These are phyloP conservation scores for Kurtzmaniella cleridarum DNA, from an alignment of 805 yeast species.

Conservation along the genomic window DNA sequence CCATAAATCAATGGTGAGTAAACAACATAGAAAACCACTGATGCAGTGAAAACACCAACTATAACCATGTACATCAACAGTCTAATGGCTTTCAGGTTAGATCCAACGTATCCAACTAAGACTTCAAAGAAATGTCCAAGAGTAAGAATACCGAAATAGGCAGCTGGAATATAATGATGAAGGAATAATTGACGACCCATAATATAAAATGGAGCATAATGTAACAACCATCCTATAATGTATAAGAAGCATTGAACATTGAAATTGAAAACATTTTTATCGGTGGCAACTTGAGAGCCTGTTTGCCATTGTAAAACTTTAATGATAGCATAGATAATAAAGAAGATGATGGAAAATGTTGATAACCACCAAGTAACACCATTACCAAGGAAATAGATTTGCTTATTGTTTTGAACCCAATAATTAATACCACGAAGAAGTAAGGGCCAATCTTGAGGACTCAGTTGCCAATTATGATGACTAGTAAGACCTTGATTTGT, in stretches of 20 bases:
- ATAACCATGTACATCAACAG: slow-evolving; percentile 41
- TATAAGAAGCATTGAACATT: slow-evolving; percentile 59
- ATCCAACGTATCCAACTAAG: slow-evolving; percentile 34
- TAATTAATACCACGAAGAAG: slow-evolving; percentile 75
- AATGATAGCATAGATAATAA: slow-evolving; percentile 43
- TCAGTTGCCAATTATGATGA: slow-evolving; percentile 67
- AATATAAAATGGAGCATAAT: slow-evolving; percentile 69
- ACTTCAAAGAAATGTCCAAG: slow-evolving; percentile 65
- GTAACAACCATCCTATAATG: slow-evolving; percentile 65
- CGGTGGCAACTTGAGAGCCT: slow-evolving; percentile 35
- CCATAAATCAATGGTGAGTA: slow-evolving; percentile 79
- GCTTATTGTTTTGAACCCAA: slow-evolving; percentile 60
- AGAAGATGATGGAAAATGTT: slow-evolving; percentile 46
- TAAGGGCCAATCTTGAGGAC: slow-evolving; percentile 72
- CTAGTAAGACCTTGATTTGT: slow-evolving; percentile 65
- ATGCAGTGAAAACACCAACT: slow-evolving; percentile 41
- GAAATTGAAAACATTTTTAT: slow-evolving; percentile 56
- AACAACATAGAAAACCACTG: slow-evolving; percentile 50
- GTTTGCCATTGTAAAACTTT: slow-evolving; percentile 60
- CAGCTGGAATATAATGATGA: slow-evolving; percentile 91
- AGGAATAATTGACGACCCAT: slow-evolving; percentile 92
- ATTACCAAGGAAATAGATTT: slow-evolving; percentile 71
- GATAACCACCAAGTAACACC: slow-evolving; percentile 78
- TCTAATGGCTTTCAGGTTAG: slow-evolving; percentile 35
- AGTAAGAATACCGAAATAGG: slow-evolving; percentile 79